Base-by-base conservation (phyloP, 306 rosid genomes). In the Prunus kanzakura region DNA sequence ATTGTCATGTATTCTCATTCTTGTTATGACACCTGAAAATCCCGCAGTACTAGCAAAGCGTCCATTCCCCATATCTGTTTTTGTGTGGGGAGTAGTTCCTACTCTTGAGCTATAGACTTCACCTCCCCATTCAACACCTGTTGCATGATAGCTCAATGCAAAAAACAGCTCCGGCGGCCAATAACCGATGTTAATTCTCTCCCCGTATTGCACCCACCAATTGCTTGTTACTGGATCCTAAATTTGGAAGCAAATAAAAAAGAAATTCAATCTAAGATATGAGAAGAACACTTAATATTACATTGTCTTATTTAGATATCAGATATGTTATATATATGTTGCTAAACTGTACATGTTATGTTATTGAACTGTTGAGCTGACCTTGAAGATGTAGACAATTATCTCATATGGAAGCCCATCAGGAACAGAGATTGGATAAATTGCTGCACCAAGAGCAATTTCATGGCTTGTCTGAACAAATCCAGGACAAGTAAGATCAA, bases 161-260 rank as follows among this genome's bases (percentile, higher is more conserved):
- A 16, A 0, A 52, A 91, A 88, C 63, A 91, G 57, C 71, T 86
- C 89, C 1, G 72, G 20, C 8, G 93, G 97, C 94, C 94, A 91
- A 72, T 91, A 91, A 6, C 94, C 91, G 55, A 89, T 78, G 64
- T 76, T 80, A 15, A 69, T 80, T 43, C 76, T 74, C 73, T 84
- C 89, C 41, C 85, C 89, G 61, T 85, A 91, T 66, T 86, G 91
- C 78, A 89, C 81, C 93, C 93, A 91, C 93, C 92, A 91, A 51
- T 86, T 86, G 67, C 70, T 80, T 51, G 93, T 89, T 12, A 7
- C 0, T 0, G 84, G 85, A 46, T 89, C 93, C 97, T 91, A 27
- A 32, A 45, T 30, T 10, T 4, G 2, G 6, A 52, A 27, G 4
- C 52, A 30, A 78, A 70, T 47, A 3, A n/a, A 71, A 51, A 56